Percentiles rank a stretch among this genome's conserved stretches.
Conservation (phyloP, 2,329 filamentous ascomycete species). For the Fusarium verrucosum region DNA sequence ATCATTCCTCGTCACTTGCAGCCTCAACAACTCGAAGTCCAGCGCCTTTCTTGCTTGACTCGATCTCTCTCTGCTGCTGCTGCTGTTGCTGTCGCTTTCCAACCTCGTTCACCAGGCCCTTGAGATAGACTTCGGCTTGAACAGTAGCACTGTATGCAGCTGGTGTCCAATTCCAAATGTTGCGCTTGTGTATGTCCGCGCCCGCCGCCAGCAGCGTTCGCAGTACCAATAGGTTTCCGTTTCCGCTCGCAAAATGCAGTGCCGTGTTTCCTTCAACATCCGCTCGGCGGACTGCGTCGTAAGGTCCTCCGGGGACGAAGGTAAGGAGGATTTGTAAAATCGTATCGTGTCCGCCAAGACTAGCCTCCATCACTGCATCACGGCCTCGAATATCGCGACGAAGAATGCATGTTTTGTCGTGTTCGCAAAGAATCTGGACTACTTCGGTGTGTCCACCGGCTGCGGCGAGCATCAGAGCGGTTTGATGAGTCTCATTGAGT, state of each 20-base stretch:
- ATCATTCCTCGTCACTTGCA: slow-evolving; percentile 48
- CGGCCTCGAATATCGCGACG: slow-evolving; percentile 73
- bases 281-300: slow-evolving; percentile 62
- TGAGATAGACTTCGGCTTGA: slow-evolving; percentile 86
- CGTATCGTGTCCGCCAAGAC: slow-evolving; percentile 68
- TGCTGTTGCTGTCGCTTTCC: slow-evolving; percentile 63
- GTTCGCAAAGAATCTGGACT: slow-evolving; percentile 74
- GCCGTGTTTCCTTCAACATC: slow-evolving; percentile 86
- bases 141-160: slow-evolving; percentile 84
- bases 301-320: slow-evolving; percentile 64
- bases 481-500: slow-evolving; percentile 82
- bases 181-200: slow-evolving; percentile 76
- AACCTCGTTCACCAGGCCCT: slow-evolving; percentile 76
- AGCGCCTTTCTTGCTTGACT: slow-evolving; percentile 54
- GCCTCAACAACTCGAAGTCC: slow-evolving; percentile 57
- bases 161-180: slow-evolving; percentile 83
- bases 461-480: slow-evolving; percentile 82
- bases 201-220: slow-evolving; percentile 81
- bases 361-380: slow-evolving; percentile 76
- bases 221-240: slow-evolving; percentile 80
- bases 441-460: slow-evolving; percentile 75
- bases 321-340: slow-evolving; percentile 72
- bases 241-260: slow-evolving; percentile 84
- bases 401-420: slow-evolving; percentile 69
- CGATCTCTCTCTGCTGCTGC: slow-evolving; percentile 48